These are phyloP conservation scores for Sarocladiaceae sp. DNA, from an alignment of 2,329 filamentous ascomycete species.

Conservation along the genomic window DNA sequence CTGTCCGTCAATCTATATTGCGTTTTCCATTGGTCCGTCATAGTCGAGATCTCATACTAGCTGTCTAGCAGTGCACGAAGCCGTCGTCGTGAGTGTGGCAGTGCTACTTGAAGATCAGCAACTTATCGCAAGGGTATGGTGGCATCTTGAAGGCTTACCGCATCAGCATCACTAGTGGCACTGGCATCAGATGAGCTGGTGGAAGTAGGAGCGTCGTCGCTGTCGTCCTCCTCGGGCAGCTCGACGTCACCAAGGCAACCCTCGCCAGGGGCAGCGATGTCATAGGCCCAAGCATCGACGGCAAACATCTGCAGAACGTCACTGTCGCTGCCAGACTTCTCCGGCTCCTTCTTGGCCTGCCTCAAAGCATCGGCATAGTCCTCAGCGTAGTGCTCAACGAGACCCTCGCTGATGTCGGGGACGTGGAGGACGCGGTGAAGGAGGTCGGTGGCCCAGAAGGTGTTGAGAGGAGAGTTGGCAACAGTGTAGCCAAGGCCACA, in stretches of 20 bases:
- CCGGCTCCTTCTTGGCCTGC: constrained; percentile 41
- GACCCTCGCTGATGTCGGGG: constrained; percentile 50
- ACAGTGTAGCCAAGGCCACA: constrained; percentile 60
- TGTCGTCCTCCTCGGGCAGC: constrained; percentile 10
- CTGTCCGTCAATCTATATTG: no score
- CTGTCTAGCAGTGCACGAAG: constrained; percentile 27
- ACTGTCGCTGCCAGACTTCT: constrained; percentile 48
- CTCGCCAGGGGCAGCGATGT: constrained; percentile 55
- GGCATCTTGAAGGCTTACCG: no score
- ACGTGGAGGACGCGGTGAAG: constrained; percentile 62
- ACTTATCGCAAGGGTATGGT: no score
- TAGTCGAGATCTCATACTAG: no score
- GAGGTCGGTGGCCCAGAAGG: constrained; percentile 61
- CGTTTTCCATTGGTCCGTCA: background rate
- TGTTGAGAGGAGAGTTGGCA: constrained; percentile 46
- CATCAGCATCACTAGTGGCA: constrained; percentile 35
- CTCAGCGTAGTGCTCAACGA: constrained; percentile 57
- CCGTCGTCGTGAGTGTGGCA: constrained; percentile 35
- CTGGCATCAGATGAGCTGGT: constrained; percentile 12
- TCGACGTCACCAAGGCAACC: constrained; percentile 48
- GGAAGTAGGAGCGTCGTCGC: constrained; percentile 11
- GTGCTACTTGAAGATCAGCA: no score
- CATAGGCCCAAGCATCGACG: constrained; percentile 59
- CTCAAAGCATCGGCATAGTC: constrained; percentile 48
- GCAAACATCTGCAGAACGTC: constrained; percentile 64